Base-by-base conservation (phyloP, 805 yeast genomes). In the Myxozyma melibiosi region DNA sequence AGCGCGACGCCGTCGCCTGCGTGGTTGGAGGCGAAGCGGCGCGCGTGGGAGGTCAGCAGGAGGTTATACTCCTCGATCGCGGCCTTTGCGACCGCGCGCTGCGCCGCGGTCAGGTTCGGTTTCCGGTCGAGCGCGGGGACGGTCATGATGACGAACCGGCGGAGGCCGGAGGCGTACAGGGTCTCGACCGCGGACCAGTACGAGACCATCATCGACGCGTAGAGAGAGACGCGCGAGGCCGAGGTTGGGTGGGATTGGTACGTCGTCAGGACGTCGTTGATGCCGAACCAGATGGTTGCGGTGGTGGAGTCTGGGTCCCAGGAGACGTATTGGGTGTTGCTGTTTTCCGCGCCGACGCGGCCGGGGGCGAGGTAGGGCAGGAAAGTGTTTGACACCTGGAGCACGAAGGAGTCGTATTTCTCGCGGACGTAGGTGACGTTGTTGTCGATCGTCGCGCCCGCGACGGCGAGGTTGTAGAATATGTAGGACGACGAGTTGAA, bases 361-460 rank as follows among this genome's bases (percentile, higher is more conserved):
- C 37, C 44, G 25, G 25, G 34, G 18, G 51, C 28, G 14, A 51
- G 16, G 20, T 39, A 39, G 8, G 58, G 58, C 31, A 57, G 24
- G 27, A 35, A 57, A 33, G 16, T 9, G 2, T 35, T 5, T n/a
- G 16, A 16, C 33, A 57, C 55, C 31, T 57, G 61, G 3, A 34
- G 31, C 14, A 45, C 44, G 38, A 57, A 57, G 18, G 51, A 28
- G n/a, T 31, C 37, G 20, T 16, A 9, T 24, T 8, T 16, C 14
- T 20, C 16, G 40, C 30, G 33, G 27, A 57, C 30, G n/a, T 25
- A 28, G 24, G 28, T 43, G n/a, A 53, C 31, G 11, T 16, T 30
- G 39, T 41, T 48, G 24, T 57, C 61, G 34, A 50, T 46, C 18
- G 61, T 57, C 22, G 61, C 58, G n/a, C 61, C 55, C 28, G 50